These are phyloP conservation scores for Ceratonia siliqua DNA, from an alignment of 306 rosid genomes.

Conservation along the genomic window DNA sequence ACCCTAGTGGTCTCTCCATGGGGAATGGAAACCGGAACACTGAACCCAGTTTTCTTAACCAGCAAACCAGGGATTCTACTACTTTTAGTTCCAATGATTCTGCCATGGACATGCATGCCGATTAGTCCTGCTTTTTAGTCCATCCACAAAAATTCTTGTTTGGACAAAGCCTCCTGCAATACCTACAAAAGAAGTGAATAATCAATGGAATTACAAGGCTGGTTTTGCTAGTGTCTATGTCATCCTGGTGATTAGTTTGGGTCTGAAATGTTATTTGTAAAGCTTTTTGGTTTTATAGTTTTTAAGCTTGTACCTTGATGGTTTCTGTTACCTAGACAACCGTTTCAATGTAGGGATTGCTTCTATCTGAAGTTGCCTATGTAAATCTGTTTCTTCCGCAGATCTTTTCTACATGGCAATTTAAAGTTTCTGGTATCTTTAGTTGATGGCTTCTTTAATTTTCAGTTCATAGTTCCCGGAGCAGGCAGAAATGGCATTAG, in stretches of 20 bases:
- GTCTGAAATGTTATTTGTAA: conserved; percentile 46
- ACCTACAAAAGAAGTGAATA: conserved; percentile 38
- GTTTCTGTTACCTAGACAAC: conserved; percentile 1
- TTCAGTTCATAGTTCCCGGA: background rate
- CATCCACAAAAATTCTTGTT: conserved; percentile 31
- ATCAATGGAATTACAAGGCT: conserved; percentile 28
- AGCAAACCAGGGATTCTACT: conserved; percentile 58
- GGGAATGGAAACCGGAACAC: conserved; percentile 59
- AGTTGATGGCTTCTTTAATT: conserved; percentile 16
- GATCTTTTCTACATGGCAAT: conserved; percentile 8
- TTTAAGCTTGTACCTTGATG: conserved; percentile 38
- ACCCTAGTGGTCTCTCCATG: conserved; percentile 45
- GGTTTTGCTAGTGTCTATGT: conserved; percentile 31
- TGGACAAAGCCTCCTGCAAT: conserved; percentile 30
- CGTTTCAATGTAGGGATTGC: conserved; percentile 29
- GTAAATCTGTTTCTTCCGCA: conserved; percentile 27
- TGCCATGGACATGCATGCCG: conserved; percentile 89
- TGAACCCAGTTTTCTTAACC: conserved; percentile 51
- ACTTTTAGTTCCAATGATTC: conserved; percentile 66
- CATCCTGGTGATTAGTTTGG: conserved; percentile 41
- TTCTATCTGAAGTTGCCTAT: conserved; percentile 34
- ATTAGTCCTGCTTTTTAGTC: conserved; percentile 51
- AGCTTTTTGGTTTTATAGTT: conserved; percentile 31
- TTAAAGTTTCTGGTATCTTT: conserved; percentile 19
- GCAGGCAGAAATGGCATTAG: no score